phyloP scores from a whole-genome alignment of 257 asterid species.

The Thymus mandschuricus region DNA sequence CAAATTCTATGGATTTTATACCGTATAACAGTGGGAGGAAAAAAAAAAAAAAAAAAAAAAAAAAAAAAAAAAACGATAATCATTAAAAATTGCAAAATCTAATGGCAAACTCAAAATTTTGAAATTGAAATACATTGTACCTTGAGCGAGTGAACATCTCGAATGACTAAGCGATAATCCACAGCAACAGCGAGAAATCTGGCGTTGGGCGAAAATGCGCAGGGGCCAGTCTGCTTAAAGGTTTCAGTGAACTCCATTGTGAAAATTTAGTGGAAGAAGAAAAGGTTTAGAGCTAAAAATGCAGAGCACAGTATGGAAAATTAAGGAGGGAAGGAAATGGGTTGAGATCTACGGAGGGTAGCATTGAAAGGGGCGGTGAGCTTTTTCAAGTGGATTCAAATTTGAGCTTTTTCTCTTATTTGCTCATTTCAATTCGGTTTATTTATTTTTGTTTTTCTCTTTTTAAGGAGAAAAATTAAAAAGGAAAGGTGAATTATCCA shows the following conservation, averaged over 20 bases:
- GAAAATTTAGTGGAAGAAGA: not conserved
- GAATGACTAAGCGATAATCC: slow-evolving; percentile 93
- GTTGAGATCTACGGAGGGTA: slow-evolving; percentile 38
- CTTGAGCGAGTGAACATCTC: slow-evolving; percentile 89
- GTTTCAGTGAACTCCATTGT: slow-evolving; percentile 92
- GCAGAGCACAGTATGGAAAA: slow-evolving; percentile 10
- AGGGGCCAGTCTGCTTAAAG: slow-evolving; percentile 82
- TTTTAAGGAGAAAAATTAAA: too few relatives aligned
- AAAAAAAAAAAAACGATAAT: slow-evolving; percentile 3
- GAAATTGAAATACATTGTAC: slow-evolving; percentile 34
- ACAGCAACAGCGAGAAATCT: slow-evolving; percentile 84
- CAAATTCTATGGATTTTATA: slow-evolving; percentile 18
- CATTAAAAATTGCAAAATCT: slow-evolving; percentile 7
- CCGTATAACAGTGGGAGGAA: not conserved
- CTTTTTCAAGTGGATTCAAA: slow-evolving; percentile 31
- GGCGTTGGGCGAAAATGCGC: slow-evolving; percentile 88
- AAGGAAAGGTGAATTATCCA: too few relatives aligned
- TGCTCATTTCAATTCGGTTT: too few relatives aligned
- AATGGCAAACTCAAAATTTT: slow-evolving; percentile 10
- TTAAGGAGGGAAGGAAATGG: slow-evolving; percentile 29
- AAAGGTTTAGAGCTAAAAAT: slow-evolving; percentile 12
- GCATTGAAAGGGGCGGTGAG: slow-evolving; percentile 17
- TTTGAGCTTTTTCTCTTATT: not conserved
- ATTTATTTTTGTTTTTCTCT: too few relatives aligned
- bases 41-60: not conserved